Conservation (phyloP, 192 early-diverging fungal genomes). For the Nowakowskiella sp. region DNA sequence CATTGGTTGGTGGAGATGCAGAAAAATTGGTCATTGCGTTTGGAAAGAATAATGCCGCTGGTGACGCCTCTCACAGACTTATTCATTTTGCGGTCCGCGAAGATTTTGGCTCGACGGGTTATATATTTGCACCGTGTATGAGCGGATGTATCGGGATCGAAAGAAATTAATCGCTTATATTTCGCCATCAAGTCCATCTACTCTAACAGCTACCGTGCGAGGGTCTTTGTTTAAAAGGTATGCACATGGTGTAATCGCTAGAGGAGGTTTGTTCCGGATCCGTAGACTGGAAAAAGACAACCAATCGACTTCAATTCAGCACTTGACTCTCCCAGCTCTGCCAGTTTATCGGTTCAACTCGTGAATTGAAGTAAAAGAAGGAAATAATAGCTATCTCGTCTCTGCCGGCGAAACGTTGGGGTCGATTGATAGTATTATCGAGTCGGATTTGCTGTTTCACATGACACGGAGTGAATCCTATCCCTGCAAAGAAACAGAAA, state of each 20-base stretch:
- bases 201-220: neutral
- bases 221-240: conserved; percentile 4
- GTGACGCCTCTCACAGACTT: neutral
- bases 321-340: neutral
- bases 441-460: conserved; percentile 6
- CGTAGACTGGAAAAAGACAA: neutral
- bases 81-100: neutral
- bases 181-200: neutral
- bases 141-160: neutral
- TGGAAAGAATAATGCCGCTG: neutral
- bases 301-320: too few species aligned
- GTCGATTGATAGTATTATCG: neutral
- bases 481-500: conserved; percentile 3
- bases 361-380: neutral
- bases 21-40: neutral
- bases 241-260: neutral
- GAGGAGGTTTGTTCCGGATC: conserved; percentile 1
- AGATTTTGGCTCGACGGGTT: neutral
- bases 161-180: neutral
- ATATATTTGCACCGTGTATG: conserved; percentile 3
- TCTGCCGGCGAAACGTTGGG: neutral
- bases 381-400: neutral
- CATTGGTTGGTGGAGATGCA: too few species aligned
- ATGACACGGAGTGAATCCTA: neutral
- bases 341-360: neutral